Conservation (phyloP, 2,329 filamentous ascomycete genomes). For the Sarocladiaceae sp. region DNA sequence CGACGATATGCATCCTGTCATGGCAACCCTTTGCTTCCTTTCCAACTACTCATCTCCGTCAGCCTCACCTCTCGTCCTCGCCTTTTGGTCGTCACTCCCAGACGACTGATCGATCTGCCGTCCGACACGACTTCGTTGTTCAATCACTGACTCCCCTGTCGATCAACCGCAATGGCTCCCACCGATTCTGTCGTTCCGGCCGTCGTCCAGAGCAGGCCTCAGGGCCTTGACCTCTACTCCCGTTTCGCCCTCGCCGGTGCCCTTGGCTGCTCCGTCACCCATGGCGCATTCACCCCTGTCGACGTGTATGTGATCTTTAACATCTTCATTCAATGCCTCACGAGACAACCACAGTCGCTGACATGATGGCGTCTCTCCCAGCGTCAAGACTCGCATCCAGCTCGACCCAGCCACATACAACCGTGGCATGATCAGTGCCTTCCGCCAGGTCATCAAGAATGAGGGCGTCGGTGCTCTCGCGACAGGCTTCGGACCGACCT, state of each 20-base stretch:
- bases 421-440: slow-evolving; percentile 77
- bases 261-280: slow-evolving; percentile 95
- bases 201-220: slow-evolving; percentile 37
- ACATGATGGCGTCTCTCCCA: slow-evolving; percentile 35
- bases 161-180: no score
- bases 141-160: no score
- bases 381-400: slow-evolving; percentile 94
- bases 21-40: no score
- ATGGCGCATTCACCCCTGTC: slow-evolving; percentile 93
- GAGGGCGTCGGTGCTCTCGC: slow-evolving; percentile 82
- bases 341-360: slow-evolving; percentile 14
- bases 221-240: slow-evolving; percentile 71
- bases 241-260: slow-evolving; percentile 96
- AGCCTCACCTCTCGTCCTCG: no score
- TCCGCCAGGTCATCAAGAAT: slow-evolving; percentile 75
- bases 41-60: no score
- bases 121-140: no score
- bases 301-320: slow-evolving; percentile 89
- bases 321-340: no score
- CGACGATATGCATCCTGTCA: no score
- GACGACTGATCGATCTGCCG: no score
- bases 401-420: slow-evolving; percentile 87
- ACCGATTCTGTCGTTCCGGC: no score
- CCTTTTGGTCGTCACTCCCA: no score
- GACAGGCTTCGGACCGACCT: slow-evolving; percentile 80